A percentile compares a stretch with the other conserved stretches of the same genome.
Evolutionary conservation across 257 asterid species (phyloP).

Genomic region (Echites panduratus): DNA sequence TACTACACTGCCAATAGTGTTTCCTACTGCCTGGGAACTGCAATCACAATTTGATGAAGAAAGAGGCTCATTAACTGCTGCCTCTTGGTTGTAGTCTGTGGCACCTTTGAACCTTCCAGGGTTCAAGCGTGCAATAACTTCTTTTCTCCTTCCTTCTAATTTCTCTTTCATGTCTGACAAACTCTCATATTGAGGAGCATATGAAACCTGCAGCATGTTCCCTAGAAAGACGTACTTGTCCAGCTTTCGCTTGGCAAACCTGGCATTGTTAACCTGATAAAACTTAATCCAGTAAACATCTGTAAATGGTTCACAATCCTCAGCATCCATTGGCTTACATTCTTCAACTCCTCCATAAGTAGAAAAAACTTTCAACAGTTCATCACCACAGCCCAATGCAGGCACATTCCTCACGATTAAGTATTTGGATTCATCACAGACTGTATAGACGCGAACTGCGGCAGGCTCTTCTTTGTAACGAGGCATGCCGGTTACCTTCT

Average conservation of each 20-base stretch:
- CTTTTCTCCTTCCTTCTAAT: slow-evolving; percentile 76
- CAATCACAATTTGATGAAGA: background rate
- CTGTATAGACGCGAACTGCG: slow-evolving; percentile 78
- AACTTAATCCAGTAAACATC: slow-evolving; percentile 89
- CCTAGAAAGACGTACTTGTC: slow-evolving; percentile 73
- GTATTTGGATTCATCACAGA: slow-evolving; percentile 93
- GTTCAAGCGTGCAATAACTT: slow-evolving; percentile 64
- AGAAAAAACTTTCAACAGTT: slow-evolving; percentile 48
- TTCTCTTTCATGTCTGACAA: slow-evolving; percentile 66
- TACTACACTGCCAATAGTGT: slow-evolving; percentile 16
- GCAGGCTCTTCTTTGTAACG: slow-evolving; percentile 48
- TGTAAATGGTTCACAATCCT: slow-evolving; percentile 73
- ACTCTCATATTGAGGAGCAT: slow-evolving; percentile 68
- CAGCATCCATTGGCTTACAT: slow-evolving; percentile 93
- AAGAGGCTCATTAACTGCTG: slow-evolving; percentile 10
- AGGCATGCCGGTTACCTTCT: slow-evolving; percentile 37
- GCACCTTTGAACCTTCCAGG: slow-evolving; percentile 46
- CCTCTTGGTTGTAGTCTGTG: slow-evolving; percentile 14
- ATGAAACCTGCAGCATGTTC: slow-evolving; percentile 59
- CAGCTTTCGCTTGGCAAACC: slow-evolving; percentile 82
- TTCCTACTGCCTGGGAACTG: background rate
- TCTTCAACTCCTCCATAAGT: slow-evolving; percentile 70
- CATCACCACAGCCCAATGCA: slow-evolving; percentile 81
- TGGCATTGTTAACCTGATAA: slow-evolving; percentile 63
- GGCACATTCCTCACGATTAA: slow-evolving; percentile 85